phyloP scores from a whole-genome alignment of 2,329 filamentous ascomycete species.

The Penicillium concentricum region DNA sequence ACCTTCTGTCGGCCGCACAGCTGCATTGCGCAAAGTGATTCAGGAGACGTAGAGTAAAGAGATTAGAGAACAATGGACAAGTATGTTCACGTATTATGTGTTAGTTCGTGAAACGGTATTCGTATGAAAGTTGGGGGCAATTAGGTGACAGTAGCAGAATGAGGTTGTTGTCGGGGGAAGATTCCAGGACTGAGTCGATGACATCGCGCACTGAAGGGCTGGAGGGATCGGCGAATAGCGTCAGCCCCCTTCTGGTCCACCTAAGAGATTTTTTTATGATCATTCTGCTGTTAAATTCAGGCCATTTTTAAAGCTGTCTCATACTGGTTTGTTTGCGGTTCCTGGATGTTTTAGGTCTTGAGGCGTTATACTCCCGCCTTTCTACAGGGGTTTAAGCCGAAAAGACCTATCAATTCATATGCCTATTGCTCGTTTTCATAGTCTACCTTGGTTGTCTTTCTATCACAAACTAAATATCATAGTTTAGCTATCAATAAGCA shows the following conservation, averaged over 20 bases:
- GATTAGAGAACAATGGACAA: not conserved
- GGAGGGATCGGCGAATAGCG: constrained; percentile 48
- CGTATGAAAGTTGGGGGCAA: not conserved
- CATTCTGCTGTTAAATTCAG: not conserved
- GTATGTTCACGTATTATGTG: not conserved
- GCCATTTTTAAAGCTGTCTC: not conserved
- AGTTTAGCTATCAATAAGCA: not conserved
- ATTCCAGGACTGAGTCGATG: constrained; percentile 34
- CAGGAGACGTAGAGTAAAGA: not conserved
- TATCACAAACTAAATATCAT: too few species aligned
- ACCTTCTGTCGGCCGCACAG: constrained; percentile 75
- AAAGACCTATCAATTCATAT: not conserved
- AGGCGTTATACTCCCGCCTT: not conserved
- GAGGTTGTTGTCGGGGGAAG: constrained; percentile 19
- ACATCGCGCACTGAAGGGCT: constrained; percentile 28
- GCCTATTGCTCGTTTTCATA: not conserved
- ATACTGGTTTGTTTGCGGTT: not conserved
- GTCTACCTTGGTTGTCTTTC: not conserved
- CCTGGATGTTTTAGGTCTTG: not conserved
- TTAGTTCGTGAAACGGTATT: constrained; percentile 7
- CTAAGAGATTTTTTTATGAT: not conserved
- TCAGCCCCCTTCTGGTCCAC: constrained; percentile 50
- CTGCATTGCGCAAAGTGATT: constrained; percentile 43
- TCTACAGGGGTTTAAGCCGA: not conserved
- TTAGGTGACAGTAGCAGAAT: constrained; percentile 43